Percentiles rank a stretch among this genome's conserved stretches.
Conservation (phyloP, 108 stramenopile genomes). For the Skeletonema marinoi region DNA sequence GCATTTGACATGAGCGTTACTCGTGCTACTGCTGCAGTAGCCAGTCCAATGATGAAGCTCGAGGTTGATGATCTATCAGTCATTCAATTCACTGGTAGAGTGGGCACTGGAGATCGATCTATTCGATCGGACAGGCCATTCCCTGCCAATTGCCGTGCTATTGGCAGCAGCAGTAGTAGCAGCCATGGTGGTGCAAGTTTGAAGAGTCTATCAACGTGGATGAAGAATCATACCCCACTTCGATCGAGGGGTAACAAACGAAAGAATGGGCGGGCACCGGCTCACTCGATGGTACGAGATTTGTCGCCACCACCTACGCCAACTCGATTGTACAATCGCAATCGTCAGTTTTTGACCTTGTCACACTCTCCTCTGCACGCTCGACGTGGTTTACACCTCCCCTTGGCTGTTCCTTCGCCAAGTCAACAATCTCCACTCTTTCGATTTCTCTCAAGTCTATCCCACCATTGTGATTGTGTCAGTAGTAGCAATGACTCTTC, state of each 20-base stretch:
- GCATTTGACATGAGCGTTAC: background rate
- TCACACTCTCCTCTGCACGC: background rate
- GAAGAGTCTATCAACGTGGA: conserved; percentile 2
- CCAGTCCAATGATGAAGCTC: background rate
- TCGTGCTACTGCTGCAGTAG: background rate
- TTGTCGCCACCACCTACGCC: background rate
- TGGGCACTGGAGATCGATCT: conserved; percentile 71
- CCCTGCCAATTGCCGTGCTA: conserved; percentile 22
- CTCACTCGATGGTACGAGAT: background rate
- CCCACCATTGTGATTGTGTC: background rate
- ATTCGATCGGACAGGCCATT: conserved; percentile 65
- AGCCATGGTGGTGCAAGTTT: background rate
- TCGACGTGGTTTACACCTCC: background rate
- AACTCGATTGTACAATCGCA: background rate
- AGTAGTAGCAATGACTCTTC: background rate
- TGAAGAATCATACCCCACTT: background rate
- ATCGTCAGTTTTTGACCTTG: background rate
- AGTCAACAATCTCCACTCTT: conserved; percentile 3
- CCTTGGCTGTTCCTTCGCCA: background rate
- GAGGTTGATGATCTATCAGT: conserved; percentile 3
- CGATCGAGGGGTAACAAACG: conserved; percentile 1
- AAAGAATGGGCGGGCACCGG: background rate
- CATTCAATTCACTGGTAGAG: conserved; percentile 59
- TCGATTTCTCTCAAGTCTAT: conserved; percentile 21
- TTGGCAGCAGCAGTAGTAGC: background rate